Evolutionary conservation across 2,329 filamentous ascomycete genomes (phyloP).

Genomic region (Apiospora malaysiana): DNA sequence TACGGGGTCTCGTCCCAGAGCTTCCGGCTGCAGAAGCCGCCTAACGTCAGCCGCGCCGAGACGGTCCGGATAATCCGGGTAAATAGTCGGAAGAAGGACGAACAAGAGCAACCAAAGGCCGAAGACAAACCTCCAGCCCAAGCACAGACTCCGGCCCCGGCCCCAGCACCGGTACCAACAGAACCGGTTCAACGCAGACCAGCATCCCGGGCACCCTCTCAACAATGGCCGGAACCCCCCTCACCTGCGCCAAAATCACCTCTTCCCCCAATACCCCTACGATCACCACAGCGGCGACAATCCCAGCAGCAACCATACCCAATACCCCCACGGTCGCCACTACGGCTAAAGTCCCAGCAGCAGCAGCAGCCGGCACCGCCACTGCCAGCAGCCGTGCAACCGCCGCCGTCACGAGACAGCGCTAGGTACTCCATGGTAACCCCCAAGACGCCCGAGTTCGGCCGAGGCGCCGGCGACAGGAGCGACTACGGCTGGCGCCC

Average conservation of each 20-base stretch:
- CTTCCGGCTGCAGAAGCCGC: slow-evolving; percentile 38
- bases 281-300: neutral
- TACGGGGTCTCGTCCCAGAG: slow-evolving; percentile 29
- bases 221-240: slow-evolving; percentile 20
- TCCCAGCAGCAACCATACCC: slow-evolving; percentile 2
- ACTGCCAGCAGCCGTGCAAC: neutral
- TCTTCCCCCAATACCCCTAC: slow-evolving; percentile 1
- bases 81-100: slow-evolving; percentile 31
- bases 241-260: slow-evolving; percentile 16
- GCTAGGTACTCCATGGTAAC: slow-evolving; percentile 23
- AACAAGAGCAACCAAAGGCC: slow-evolving; percentile 22
- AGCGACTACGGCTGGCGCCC: slow-evolving; percentile 20
- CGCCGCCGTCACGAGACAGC: slow-evolving; percentile 24
- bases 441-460: slow-evolving; percentile 22
- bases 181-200: neutral
- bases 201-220: neutral
- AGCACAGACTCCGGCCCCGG: slow-evolving; percentile 13
- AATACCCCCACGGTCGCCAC: neutral
- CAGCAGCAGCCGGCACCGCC: slow-evolving; percentile 20
- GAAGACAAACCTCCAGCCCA: slow-evolving; percentile 26
- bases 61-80: slow-evolving; percentile 39
- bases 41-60: slow-evolving; percentile 35
- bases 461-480: neutral
- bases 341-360: too few relatives aligned
- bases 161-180: slow-evolving; percentile 10